Evolutionary conservation across 768 basidiomycete genomes (phyloP), one percentile per base, ranked within the genome.

Genomic region (Tricholoma sp.): DNA sequence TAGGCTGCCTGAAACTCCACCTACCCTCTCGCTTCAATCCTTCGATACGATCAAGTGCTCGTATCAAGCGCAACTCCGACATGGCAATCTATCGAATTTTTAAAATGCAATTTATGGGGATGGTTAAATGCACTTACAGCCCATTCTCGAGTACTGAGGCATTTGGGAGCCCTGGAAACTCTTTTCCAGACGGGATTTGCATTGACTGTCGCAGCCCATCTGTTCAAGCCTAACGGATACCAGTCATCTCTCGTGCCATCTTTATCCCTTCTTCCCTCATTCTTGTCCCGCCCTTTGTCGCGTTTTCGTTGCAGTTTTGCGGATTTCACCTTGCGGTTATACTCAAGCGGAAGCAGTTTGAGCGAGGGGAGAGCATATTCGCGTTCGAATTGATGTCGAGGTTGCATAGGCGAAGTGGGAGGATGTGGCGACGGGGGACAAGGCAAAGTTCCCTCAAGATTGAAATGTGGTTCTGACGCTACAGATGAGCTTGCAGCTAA

Each of bases 1-100:
- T 98, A 9, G 94, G 94, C 66, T 99, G 97, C 53, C 96, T 76
- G 64, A 96, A 91, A 62, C 89, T 89, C 96, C 97, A 99, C 34
- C 83, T 77, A 3, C 86, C 86, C 10, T 80, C 81, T 24, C 83
- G 79, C 70, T 97, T 95, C 57, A 98, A 79, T 27, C 75, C 70
- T 58, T 98, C 94, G 50, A 99, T 85, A 10, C 88, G 81, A 49
- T 95, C 92, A 60, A 97, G 78, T 1, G 92, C 84, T 41, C 91
- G 83, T 31, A 89, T 71, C 32, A 95, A 78, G 59, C 86, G 80
- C 57, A 96, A 66, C 66, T 98, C 95, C 16, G 80, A 75, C 67
- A 89, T 83, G 1, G 91, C 92, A 47, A 93, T 79, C 89, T 92
- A 54, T 46, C 52, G 54, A 55, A 55, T 49, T n/a, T 57, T 31